Base-by-base conservation (phyloP, 805 yeast species). In the Starmerella cellae region DNA sequence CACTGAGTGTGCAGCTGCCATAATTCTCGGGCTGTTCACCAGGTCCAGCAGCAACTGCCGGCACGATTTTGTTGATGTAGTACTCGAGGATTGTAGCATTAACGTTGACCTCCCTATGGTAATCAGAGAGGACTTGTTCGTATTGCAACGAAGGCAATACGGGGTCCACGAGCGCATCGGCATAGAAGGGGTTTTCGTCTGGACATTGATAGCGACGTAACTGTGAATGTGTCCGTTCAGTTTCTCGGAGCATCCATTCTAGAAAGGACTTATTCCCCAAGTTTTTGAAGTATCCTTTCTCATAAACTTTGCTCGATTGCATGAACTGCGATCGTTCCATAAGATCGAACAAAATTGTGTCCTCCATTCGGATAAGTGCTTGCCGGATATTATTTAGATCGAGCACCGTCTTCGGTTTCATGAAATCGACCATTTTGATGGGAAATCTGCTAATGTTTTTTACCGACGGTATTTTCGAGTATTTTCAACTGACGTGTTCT, bases 261-360 rank as follows among this genome's bases (percentile, higher is more conserved):
- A 91, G 65, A 55, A 91, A 85, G 1, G 88, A 76, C 2, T 91
- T 94, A 28, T 75, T 66, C 22, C 41, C 41, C 54, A 79, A 82
- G 44, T 74, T 66, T 4, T 82, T 82, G 29, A 85, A 75, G 4
- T 67, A 61, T 50, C 74, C 69, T 10, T 57, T 52, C 52, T 71
- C 69, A 63, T 91, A 91, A 8, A 85, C 84, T 16, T 82, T 70
- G 1, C 82, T 79, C 41, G 84, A 77, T 24, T 72, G 71, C 52
- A 68, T 77, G 57, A 83, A 88, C 63, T 88, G 95, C 2, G 95
- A 82, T 50, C 98, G 71, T 60, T 91, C 98, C 46, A 91, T 87
- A 52, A 91, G 73, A 44, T 79, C 82, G 68, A 87, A 91, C 47
- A 91, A 80, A 53, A 91, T 85, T 5, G 96, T 82, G 61, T 91